Conservation (phyloP, 176 grass and related monocot species). For the Carex littledalei region DNA sequence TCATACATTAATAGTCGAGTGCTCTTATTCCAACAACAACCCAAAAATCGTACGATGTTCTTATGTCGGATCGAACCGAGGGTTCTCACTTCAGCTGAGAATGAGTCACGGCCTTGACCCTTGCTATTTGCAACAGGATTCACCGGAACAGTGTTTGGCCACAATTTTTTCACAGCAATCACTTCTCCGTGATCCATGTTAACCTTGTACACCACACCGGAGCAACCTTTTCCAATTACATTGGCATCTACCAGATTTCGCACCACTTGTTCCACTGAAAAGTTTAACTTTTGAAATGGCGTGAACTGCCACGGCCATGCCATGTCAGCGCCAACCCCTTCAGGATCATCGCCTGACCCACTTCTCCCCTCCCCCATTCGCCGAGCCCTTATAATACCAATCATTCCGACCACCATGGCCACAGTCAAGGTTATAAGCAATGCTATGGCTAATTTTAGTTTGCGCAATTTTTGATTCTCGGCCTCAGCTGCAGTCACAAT, state of each 20-base stretch:
- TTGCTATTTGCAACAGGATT: conserved; percentile 33
- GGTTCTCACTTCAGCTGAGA: conserved; percentile 90
- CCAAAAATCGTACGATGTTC: conserved; percentile 93
- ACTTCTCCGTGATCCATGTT: conserved; percentile 74
- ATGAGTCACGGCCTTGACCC: conserved; percentile 60
- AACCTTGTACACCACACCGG: conserved; percentile 88
- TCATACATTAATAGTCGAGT: conserved; percentile 92
- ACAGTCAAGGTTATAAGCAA: conserved; percentile 77
- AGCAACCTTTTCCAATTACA: conserved; percentile 90
- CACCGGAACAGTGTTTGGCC: conserved; percentile 36
- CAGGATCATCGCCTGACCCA: conserved; percentile 28
- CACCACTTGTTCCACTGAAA: conserved; percentile 85
- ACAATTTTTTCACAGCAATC: conserved; percentile 95
- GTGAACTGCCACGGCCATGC: conserved; percentile 98
- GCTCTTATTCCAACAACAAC: conserved; percentile 93
- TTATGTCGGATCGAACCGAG: conserved; percentile 92
- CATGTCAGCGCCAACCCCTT: conserved; percentile 43
- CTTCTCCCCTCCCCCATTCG: conserved; percentile 37
- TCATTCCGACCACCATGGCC: conserved; percentile 79
- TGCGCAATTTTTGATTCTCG: conserved; percentile 44
- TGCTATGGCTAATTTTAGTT: conserved; percentile 64
- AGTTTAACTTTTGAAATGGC: conserved; percentile 94
- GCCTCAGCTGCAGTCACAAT: conserved; percentile 26
- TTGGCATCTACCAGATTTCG: conserved; percentile 70
- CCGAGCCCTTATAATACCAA: conserved; percentile 58